Evolutionary conservation across 148 eudicot species (phyloP).

Genomic region (Pouteria glomerata): DNA sequence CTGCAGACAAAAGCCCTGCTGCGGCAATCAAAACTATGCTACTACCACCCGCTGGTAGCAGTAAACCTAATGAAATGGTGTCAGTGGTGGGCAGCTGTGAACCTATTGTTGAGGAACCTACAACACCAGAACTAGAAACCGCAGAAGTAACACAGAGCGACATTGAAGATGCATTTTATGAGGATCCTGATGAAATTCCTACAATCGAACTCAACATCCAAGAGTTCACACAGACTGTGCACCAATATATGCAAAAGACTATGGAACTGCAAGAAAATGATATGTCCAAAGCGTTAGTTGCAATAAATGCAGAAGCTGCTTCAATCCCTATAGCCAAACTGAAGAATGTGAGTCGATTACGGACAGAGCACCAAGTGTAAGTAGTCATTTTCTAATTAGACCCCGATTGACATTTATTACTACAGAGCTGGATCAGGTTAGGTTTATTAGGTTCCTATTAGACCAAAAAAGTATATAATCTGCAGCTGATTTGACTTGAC

Average conservation of each 20-base stretch:
- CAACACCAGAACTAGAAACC: slow-evolving; percentile 39
- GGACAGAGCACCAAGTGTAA: slow-evolving; percentile 67
- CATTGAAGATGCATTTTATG: slow-evolving; percentile 43
- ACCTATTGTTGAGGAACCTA: slow-evolving; percentile 58
- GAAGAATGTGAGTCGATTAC: slow-evolving; percentile 44
- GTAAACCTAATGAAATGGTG: slow-evolving; percentile 10
- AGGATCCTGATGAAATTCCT: slow-evolving; percentile 58
- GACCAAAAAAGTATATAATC: not conserved
- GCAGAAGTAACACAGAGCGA: slow-evolving; percentile 34
- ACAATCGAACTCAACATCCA: slow-evolving; percentile 40
- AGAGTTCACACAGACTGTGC: slow-evolving; percentile 37
- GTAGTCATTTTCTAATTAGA: slow-evolving; percentile 16
- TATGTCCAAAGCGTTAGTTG: slow-evolving; percentile 48
- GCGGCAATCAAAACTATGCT: slow-evolving; percentile 23
- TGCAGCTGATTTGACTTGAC: not conserved
- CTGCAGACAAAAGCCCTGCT: slow-evolving; percentile 13
- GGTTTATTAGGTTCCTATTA: not conserved
- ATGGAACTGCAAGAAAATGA: slow-evolving; percentile 37
- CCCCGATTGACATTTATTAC: not conserved
- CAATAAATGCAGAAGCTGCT: slow-evolving; percentile 37
- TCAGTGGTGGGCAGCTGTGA: slow-evolving; percentile 29
- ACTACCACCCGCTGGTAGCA: slow-evolving; percentile 25
- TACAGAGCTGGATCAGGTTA: not conserved
- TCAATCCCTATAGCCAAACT: slow-evolving; percentile 50
- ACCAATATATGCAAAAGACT: slow-evolving; percentile 31